A percentile compares a stretch with the other conserved stretches of the same genome.
Evolutionary conservation across 345 rosid species (phyloP).

Genomic region (Eucalyptus regnans): DNA sequence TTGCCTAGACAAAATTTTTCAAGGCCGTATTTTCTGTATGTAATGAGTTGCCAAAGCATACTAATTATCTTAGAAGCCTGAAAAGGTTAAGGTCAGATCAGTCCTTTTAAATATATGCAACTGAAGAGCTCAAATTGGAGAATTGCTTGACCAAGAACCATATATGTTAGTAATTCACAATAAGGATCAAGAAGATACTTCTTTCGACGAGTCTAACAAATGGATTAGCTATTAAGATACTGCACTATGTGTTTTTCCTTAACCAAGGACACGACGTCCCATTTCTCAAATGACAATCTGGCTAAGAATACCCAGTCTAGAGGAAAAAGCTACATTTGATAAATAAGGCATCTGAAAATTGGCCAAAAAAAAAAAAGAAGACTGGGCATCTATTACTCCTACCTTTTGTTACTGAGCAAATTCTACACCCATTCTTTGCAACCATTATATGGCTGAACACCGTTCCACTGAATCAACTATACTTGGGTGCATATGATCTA

Average conservation of each 20-base stretch:
- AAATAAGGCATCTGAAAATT: not conserved
- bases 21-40: too few species aligned
- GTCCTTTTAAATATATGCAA: too few species aligned
- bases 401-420: not conserved
- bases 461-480: not conserved
- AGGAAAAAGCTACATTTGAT: not conserved
- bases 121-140: not conserved
- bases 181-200: not conserved
- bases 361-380: not conserved
- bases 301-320: not conserved
- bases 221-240: not conserved
- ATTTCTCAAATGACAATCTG: not conserved
- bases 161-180: not conserved
- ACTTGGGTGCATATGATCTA: not conserved
- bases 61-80: not conserved
- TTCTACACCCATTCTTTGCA: not conserved
- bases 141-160: not conserved
- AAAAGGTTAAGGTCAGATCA: not conserved
- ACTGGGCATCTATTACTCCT: not conserved
- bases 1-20: fast-evolving
- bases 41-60: not conserved
- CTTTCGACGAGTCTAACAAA: not conserved
- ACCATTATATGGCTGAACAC: fast-evolving
- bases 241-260: not conserved
- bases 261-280: not conserved